Evolutionary conservation across 2,329 filamentous ascomycete genomes (phyloP), one percentile per base, ranked within the genome.

Genomic region (Pestalotiopsis sp.): DNA sequence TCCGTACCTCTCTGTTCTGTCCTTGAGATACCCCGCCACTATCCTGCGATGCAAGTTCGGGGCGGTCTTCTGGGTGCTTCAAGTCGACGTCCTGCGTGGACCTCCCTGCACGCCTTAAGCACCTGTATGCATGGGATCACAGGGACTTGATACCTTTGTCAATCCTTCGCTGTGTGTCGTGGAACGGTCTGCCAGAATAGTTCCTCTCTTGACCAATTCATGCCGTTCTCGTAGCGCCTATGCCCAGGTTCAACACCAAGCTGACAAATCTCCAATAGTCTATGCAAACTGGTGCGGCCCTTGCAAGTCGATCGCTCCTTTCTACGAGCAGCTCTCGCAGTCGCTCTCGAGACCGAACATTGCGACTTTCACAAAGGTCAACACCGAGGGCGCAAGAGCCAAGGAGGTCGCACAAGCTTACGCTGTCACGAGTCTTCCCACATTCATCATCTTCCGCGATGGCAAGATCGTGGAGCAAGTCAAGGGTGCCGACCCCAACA

Each of bases 371-470:
- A 90, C 90, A 79, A 97, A 96, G 84, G 87, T 98, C 83, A 91
- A 98, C 84, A 92, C 90, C 70, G 94, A 97, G 74, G 81, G 86
- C 64, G 92, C 96, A 78, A 72, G 72, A 49, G 66, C 71, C 65
- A 85, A 89, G 75, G 90, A 93, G 49, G 88, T 98, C 71, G 89
- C 93, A 17, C 78, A 87, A 69, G 88, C 90, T 73, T 96, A 97
- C 82, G 84, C 85, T 72, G 86, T 98, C 76, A 90, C 89, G 23
- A 88, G 89, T 81, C 90, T 95, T 77, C 96, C 96, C 9, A 97
- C 95, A n/a, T 97, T 98, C 80, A 88, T 98, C 76, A 87, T 98
- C 75, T 97, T 93, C 84, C 91, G 92, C 74, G 87, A 92, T 76
- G 91, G 90, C 73, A 85, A 89, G 71, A 83, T 90, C 68, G 86